Evolutionary conservation across 192 early-diverging fungal genomes (phyloP).

Genomic region (Allomyces javanicus): DNA sequence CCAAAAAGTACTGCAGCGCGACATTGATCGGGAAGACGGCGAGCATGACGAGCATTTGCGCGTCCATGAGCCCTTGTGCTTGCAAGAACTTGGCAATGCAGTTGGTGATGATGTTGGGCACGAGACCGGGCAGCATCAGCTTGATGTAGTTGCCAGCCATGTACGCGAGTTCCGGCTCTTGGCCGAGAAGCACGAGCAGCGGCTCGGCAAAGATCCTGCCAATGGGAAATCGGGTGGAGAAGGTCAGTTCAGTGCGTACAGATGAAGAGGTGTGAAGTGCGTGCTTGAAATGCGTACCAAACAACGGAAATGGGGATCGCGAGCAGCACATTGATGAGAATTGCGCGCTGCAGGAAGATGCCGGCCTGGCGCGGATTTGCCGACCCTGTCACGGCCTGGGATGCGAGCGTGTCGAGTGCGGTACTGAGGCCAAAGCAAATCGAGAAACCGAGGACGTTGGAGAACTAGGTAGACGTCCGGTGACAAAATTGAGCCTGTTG

Average conservation of each 20-base stretch:
- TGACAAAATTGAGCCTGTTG: neutral
- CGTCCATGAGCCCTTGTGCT: conserved; percentile 80
- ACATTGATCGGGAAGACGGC: conserved; percentile 53
- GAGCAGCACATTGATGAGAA: conserved; percentile 49
- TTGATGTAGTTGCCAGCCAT: conserved; percentile 50
- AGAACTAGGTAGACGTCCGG: conserved; percentile 12
- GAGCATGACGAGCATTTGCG: conserved; percentile 49
- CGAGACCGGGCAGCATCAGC: conserved; percentile 46
- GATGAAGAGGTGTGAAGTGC: conserved; percentile 1
- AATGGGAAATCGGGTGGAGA: neutral
- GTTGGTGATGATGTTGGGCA: conserved; percentile 62
- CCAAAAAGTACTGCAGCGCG: conserved; percentile 53
- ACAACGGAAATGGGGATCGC: conserved; percentile 48
- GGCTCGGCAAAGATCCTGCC: conserved; percentile 37
- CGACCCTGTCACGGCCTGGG: conserved; percentile 48
- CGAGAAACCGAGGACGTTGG: conserved; percentile 43
- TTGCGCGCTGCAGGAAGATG: conserved; percentile 56
- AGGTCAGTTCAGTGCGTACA: neutral
- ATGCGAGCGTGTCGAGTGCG: conserved; percentile 57
- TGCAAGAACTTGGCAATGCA: conserved; percentile 71
- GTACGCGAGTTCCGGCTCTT: conserved; percentile 46
- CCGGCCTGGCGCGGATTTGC: conserved; percentile 43
- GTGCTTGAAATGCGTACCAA: conserved; percentile 9
- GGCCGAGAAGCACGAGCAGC: conserved; percentile 47
- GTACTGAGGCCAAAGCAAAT: conserved; percentile 46